These are phyloP conservation scores for Claviceps capensis DNA, from an alignment of 2,329 filamentous ascomycete species.

Conservation along the genomic window DNA sequence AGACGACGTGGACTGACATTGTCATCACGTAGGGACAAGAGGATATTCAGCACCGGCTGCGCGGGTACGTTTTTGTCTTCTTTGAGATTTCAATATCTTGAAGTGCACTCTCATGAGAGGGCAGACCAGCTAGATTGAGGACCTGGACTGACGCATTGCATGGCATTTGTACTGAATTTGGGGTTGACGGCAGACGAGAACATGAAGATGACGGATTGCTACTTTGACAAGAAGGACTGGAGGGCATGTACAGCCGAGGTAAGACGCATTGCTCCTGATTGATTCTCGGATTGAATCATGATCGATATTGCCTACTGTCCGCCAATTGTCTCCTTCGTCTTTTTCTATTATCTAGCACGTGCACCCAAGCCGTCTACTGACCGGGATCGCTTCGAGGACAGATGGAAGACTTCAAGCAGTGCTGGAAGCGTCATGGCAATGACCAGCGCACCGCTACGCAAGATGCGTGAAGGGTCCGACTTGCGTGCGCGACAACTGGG, in stretches of 20 bases:
- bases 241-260: slow-evolving; percentile 78
- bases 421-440: slow-evolving; percentile 86
- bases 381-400: slow-evolving; percentile 23
- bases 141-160: slow-evolving; percentile 1
- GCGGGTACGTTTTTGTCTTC: slow-evolving; percentile 43
- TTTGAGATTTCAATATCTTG: background rate
- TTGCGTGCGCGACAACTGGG: background rate
- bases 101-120: no score
- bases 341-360: background rate
- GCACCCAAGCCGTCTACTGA: background rate
- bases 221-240: slow-evolving; percentile 95
- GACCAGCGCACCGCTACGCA: slow-evolving; percentile 68
- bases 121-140: background rate
- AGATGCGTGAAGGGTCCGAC: slow-evolving; percentile 32
- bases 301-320: background rate
- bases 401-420: slow-evolving; percentile 83
- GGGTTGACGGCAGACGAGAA: slow-evolving; percentile 56
- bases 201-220: slow-evolving; percentile 82
- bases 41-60: slow-evolving; percentile 94
- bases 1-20: background rate
- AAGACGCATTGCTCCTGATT: slow-evolving; percentile 19
- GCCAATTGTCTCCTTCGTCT: no score
- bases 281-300: no score
- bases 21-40: slow-evolving; percentile 62
- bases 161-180: no score